Conservation (phyloP, 2,329 filamentous ascomycete genomes). For the Lecanoromycetidae sp. region DNA sequence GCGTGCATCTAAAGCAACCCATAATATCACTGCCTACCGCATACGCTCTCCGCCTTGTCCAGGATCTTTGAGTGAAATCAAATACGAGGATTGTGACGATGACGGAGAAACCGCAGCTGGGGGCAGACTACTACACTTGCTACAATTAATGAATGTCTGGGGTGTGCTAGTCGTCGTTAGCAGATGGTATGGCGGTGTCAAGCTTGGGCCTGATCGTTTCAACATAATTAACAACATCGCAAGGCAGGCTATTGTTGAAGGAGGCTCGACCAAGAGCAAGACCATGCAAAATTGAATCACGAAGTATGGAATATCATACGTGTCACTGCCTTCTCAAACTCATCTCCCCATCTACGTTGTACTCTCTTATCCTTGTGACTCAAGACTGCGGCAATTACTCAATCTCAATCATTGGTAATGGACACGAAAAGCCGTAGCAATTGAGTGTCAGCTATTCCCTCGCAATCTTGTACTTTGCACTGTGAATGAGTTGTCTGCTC, state of each 20-base stretch:
- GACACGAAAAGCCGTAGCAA: too few species aligned
- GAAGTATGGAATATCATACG: not conserved
- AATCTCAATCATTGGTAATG: too few species aligned
- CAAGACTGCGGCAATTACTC: too few species aligned
- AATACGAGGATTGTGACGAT: slow-evolving; percentile 85
- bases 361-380: too few species aligned
- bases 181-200: slow-evolving; percentile 87
- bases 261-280: slow-evolving; percentile 29
- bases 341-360: too few species aligned
- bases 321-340: too few species aligned
- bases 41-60: slow-evolving; percentile 40
- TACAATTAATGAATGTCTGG: slow-evolving; percentile 94
- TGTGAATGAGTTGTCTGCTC: too few species aligned
- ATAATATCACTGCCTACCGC: slow-evolving; percentile 93
- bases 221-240: slow-evolving; percentile 79
- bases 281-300: not conserved
- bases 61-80: slow-evolving; percentile 36
- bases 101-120: slow-evolving; percentile 93
- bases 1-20: slow-evolving; percentile 72
- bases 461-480: too few species aligned
- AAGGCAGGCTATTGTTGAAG: slow-evolving; percentile 69
- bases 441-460: too few species aligned
- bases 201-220: slow-evolving; percentile 80
- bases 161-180: slow-evolving; percentile 86
- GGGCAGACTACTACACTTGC: slow-evolving; percentile 68